These are phyloP conservation scores for Nicotiana paniculata DNA, from an alignment of 257 asterid genomes.

Conservation along the genomic window DNA sequence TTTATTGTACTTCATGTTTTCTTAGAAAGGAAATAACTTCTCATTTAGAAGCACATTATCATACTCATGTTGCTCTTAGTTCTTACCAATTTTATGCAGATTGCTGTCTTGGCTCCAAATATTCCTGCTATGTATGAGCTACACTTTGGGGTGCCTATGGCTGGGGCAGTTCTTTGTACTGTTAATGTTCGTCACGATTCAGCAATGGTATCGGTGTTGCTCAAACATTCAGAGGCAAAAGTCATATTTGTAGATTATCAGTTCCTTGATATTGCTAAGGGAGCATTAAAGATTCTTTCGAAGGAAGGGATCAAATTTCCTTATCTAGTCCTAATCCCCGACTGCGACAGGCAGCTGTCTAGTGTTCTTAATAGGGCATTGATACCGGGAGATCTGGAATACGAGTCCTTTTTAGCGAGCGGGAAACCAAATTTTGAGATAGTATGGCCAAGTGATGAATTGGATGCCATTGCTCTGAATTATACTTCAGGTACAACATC, in stretches of 20 bases:
- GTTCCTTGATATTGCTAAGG: background rate
- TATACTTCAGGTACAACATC: constrained; percentile 16
- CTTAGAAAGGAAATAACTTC: background rate
- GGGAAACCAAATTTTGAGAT: background rate
- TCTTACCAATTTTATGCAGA: background rate
- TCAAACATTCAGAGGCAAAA: constrained; percentile 5
- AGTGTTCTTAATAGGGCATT: background rate
- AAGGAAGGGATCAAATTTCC: constrained; percentile 1
- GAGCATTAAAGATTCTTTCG: background rate
- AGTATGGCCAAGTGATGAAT: constrained; percentile 7
- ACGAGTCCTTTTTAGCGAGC: background rate
- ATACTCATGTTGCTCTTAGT: background rate
- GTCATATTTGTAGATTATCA: background rate
- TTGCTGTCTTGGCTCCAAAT: constrained; percentile 7
- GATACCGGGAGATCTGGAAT: background rate
- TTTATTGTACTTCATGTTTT: background rate
- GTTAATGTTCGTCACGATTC: background rate
- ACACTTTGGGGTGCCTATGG: constrained; percentile 6
- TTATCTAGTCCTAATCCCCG: background rate
- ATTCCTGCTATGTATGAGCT: background rate
- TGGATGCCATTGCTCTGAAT: constrained; percentile 7
- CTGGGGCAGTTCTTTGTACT: constrained; percentile 2
- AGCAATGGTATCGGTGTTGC: background rate
- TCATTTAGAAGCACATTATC: background rate
- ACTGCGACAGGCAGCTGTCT: background rate